Evolutionary conservation across 495 filamentous ascomycete genomes (phyloP), one percentile per base, ranked within the genome.

Genomic region (Lophium mytilinum): DNA sequence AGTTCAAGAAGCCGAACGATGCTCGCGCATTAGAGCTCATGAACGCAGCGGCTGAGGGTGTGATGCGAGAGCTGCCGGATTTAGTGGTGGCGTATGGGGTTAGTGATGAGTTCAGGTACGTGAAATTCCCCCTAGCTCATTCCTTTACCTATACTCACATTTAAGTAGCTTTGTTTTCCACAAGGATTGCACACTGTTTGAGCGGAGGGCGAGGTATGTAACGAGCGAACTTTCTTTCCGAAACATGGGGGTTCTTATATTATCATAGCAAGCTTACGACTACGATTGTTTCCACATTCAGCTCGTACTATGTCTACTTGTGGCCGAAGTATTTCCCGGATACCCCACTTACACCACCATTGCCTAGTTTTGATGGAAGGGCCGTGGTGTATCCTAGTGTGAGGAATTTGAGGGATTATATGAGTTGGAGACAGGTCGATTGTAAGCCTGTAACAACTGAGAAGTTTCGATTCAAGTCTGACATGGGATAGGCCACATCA

Each of bases 391-490:
- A 96, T 72, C 92, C 93, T 0, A 83, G 79, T 43, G 75, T 80
- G 12, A 76, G 77, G 65, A 90, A 92, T 67, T 66, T 97, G 55
- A 79, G 90, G 40, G 93, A 98, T 68, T 98, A 98, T 69, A 83
- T 97, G 81, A 89, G 87, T 64, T 98, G 93, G 93, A 78, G 93
- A 60, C 93, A 98, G 72, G 93, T 87, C 36, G 93, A 98, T 69
- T 97, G 92, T 94, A 68, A 68, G 85, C 4, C 15, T 56, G 33
- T 48, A 33, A 56, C 9, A 4, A 3, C 14, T 15, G 36, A 14
- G 2, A 36, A 47, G 14, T 37, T 6, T 34, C 15, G 5, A 39
- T 52, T 1, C 21, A n/a, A 3, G 7, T 52, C 50, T 56, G 35
- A 17, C 50, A 50, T 37, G n/a, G 15, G 30, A 10, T 56, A 91